Percentiles rank a stretch among this genome's conserved stretches.
Evolutionary conservation across 768 basidiomycete genomes (phyloP).

Genomic region (Scleroderma citrinum): DNA sequence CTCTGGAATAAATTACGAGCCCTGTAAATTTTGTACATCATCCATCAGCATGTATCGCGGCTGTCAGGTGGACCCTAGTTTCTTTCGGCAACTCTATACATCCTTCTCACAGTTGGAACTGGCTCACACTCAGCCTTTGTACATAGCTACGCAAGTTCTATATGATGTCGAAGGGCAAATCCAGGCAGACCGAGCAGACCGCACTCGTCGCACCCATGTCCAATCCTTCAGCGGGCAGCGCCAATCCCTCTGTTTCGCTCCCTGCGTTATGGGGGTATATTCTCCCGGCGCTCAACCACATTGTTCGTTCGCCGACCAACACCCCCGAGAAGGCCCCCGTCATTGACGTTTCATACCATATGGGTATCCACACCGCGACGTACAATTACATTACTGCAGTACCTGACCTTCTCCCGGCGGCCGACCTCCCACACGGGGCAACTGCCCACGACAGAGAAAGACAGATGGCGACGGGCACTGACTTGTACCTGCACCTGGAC

Average conservation of each 20-base stretch:
- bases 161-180: constrained; percentile 27
- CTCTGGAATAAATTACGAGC: too few species aligned
- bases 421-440: constrained; percentile 8
- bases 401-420: constrained; percentile 39
- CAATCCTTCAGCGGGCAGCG: constrained; percentile 56
- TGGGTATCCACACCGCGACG: constrained; percentile 75
- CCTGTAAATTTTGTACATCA: too few species aligned
- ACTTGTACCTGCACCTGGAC: constrained; percentile 71
- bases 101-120: too few species aligned
- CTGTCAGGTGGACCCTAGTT: too few species aligned
- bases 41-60: too few species aligned
- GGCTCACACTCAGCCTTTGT: too few species aligned
- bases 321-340: constrained; percentile 56
- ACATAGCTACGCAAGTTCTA: too few species aligned
- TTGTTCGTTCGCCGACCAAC: constrained; percentile 64
- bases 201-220: constrained; percentile 34
- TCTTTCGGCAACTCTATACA: too few species aligned
- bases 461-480: constrained; percentile 46
- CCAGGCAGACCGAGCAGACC: constrained; percentile 19
- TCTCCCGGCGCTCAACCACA: constrained; percentile 70
- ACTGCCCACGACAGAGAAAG: constrained; percentile 24
- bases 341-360: constrained; percentile 66
- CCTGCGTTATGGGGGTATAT: constrained; percentile 71
- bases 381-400: constrained; percentile 75
- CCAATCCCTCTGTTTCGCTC: constrained; percentile 69